Evolutionary conservation across 2,329 filamentous ascomycete genomes (phyloP), one percentile per base, ranked within the genome.

Genomic region (Aspergillus sp.): DNA sequence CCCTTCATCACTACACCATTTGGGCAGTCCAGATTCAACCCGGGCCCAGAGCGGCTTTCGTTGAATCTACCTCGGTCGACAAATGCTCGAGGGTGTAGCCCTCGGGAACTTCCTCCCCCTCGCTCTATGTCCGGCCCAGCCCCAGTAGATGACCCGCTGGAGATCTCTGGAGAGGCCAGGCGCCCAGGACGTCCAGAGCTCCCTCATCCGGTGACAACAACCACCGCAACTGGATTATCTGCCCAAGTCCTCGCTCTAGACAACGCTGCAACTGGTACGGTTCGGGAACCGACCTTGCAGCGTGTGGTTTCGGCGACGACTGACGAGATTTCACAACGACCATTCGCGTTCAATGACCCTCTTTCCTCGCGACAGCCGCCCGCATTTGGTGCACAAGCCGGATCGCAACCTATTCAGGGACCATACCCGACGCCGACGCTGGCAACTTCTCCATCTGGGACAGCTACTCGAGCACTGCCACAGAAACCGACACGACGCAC

Each of bases 41-140:
- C 60, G 40, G 61, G 56, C 51, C 57, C 63, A 43, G 64, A 65
- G 51, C 52, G 60, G 57, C 54, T 62, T 39, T 48, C 58, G 43
- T 57, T 65, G 50, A 60, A 61, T 57, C 58, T 59, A 43, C 42
- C 60, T 51, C 57, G 62, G 50, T 56, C 62, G 48, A 54, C 56
- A 53, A 65, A 66, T 64, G 63, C 59, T 64, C 56, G 59, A 53
- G 62, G 60, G 51, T 61, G 58, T 52, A 67, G 64, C 51, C 60
- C 61, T 37, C 60, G 66, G 65, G 65, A 65, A 49, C 56, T 64
- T 56, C 58, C 66, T 42, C 54, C 60, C 51, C 59, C 63, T 57
- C 63, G 63, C 66, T 65, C 64, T 62, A 71, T 71, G 69, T 70
- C 69, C 57, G 62, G 64, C 54, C 65, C 66, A 53, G 61, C 64